Evolutionary conservation across 129 eudicot genomes (phyloP), one percentile per base, ranked within the genome.

Genomic region (Flaveria bidentis): DNA sequence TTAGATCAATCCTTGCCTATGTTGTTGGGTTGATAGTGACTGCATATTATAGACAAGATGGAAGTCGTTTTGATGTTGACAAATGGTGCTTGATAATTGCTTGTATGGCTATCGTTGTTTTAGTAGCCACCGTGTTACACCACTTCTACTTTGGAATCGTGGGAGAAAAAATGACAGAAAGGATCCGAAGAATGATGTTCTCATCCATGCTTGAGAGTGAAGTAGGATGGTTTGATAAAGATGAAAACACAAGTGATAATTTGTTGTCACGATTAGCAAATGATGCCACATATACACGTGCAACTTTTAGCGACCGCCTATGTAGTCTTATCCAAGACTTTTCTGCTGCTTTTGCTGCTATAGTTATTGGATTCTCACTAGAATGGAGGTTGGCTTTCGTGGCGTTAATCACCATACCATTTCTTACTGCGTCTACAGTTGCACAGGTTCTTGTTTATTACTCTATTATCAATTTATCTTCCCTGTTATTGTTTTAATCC

Each of bases 171-270:
- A 78, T 86, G 86, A 86, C 88, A 2, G 90, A 85, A 46, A 69
- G 90, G 75, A 85, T 88, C 47, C 64, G 93, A 65, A 74, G 90
- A 69, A 88, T 85, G 90, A 85, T 88, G 93, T 88, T 88, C 66
- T 86, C 78, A 86, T 90, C 90, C 26, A 83, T 88, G 88, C 62
- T 88, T 9, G 68, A 82, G 69, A 86, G 80, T 69, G 93, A 88
- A 86, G 88, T 88, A 75, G 90, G 88, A 56, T 88, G 93, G 93
- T 86, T 88, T 81, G 90, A 88, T 71, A 75, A 88, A 55, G 85
- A 81, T 23, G 85, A 81, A 62, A 88, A 88, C 66, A 77, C 67
- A 55, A 83, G 81, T 7, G 86, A 83, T 33, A 82, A 23, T 18
- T 76, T 88, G 67, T 79, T 88, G 69, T 71, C 78, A 74, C 81